Conservation (phyloP, 1,139 yeast species). For the Diutina ranongensis region DNA sequence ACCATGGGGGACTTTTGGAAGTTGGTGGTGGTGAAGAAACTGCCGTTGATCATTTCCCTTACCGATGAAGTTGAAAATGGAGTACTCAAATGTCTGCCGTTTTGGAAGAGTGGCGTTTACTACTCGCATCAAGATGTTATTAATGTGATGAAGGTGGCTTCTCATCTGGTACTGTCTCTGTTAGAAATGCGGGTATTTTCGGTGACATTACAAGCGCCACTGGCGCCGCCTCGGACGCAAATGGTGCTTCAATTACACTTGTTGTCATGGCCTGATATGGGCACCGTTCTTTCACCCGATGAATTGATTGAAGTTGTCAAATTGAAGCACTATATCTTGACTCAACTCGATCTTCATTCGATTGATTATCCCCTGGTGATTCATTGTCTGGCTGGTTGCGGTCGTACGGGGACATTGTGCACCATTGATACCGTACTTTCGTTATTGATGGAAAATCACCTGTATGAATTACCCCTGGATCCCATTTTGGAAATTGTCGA, state of each 20-base stretch:
- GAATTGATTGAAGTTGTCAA: conserved; percentile 32
- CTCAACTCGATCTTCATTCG: neutral
- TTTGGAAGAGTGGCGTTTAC: conserved; percentile 39
- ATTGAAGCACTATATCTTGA: conserved; percentile 18
- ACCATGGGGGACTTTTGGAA: conserved; percentile 70
- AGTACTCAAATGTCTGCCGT: conserved; percentile 43
- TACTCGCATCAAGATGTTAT: conserved; percentile 24
- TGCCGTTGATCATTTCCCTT: conserved; percentile 33
- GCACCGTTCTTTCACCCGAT: conserved; percentile 9
- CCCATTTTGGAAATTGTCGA: conserved; percentile 43
- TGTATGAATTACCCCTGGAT: conserved; percentile 15
- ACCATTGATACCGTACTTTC: conserved; percentile 58
- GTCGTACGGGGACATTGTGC: conserved; percentile 81
- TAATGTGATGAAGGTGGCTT: conserved; percentile 16
- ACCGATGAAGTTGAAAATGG: conserved; percentile 44
- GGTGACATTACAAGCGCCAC: conserved; percentile 14
- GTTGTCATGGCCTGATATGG: conserved; percentile 43
- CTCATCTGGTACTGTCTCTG: conserved; percentile 10
- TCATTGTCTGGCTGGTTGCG: conserved; percentile 91
- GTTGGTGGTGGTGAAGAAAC: conserved; percentile 37
- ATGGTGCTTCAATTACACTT: conserved; percentile 38
- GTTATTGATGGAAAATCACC: conserved; percentile 18
- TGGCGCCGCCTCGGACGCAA: conserved; percentile 12
- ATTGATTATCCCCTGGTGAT: conserved; percentile 40
- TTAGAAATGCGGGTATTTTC: conserved; percentile 26